These are phyloP conservation scores for Clonostachys solani DNA, from an alignment of 2,329 filamentous ascomycete species.

Conservation along the genomic window DNA sequence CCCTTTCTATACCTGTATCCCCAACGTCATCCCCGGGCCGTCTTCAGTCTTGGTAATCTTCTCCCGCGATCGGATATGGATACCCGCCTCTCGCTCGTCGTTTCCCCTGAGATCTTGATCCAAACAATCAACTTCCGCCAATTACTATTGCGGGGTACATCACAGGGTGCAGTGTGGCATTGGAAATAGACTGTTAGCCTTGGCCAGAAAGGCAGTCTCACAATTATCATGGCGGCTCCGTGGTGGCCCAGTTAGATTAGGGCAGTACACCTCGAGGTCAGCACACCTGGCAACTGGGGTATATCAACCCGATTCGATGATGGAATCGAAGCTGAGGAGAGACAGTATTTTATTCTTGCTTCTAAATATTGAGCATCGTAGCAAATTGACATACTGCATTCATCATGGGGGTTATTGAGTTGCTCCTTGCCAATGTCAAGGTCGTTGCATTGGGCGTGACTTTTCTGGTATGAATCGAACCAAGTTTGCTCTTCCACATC, in stretches of 20 bases:
- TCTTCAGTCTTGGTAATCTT: too few species aligned
- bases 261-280: background rate
- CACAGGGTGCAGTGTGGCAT: background rate
- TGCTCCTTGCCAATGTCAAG: conserved; percentile 3
- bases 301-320: background rate
- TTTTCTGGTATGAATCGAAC: background rate
- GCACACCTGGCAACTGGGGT: conserved; percentile 1
- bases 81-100: background rate
- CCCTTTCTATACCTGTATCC: too few species aligned
- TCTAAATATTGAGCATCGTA: conserved; percentile 1
- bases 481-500: background rate
- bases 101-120: background rate
- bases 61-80: background rate
- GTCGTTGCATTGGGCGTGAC: background rate
- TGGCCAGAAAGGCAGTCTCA: background rate
- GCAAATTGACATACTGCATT: background rate
- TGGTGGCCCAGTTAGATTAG: too few species aligned
- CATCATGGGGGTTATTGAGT: conserved; percentile 5
- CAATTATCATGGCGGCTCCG: background rate
- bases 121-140: too few species aligned
- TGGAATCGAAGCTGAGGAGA: background rate
- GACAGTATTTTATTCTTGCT: background rate
- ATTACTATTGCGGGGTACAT: background rate
- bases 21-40: too few species aligned
- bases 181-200: background rate